Percentiles rank a stretch among this genome's conserved stretches.
Evolutionary conservation across 2,329 filamentous ascomycete genomes (phyloP).

Genomic region (Tolypocladium guangdongense): DNA sequence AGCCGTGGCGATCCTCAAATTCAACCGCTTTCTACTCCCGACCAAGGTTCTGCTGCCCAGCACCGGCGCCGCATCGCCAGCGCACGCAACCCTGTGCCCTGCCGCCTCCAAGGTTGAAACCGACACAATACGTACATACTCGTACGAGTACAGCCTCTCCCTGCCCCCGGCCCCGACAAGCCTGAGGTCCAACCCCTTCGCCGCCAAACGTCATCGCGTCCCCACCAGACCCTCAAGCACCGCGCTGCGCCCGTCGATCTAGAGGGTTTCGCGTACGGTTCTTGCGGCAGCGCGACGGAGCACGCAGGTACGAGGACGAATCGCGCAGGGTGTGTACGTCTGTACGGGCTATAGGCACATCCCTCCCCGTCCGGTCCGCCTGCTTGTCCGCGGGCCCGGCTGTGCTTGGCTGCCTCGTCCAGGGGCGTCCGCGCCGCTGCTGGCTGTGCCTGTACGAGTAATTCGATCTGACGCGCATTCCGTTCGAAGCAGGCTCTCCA

Average conservation of each 20-base stretch:
- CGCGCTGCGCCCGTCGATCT: not conserved
- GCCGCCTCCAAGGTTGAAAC: not conserved
- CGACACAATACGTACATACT: no score
- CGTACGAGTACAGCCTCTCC: not conserved
- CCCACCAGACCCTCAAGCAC: constrained; percentile 1
- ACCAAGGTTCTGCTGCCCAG: not conserved
- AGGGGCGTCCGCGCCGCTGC: not conserved
- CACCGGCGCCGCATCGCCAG: not conserved
- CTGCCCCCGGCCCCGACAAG: not conserved
- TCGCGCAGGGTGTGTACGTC: not conserved
- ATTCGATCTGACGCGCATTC: not conserved
- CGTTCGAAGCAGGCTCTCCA: not conserved
- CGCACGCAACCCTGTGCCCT: not conserved
- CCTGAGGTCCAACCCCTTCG: not conserved
- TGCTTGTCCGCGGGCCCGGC: not conserved
- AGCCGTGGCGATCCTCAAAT: not conserved
- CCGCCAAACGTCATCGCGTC: constrained; percentile 8
- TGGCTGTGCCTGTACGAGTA: not conserved
- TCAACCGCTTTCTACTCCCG: not conserved
- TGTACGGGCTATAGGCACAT: not conserved
- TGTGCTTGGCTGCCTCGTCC: not conserved
- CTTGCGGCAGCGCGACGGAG: not conserved
- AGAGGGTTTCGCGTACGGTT: not conserved
- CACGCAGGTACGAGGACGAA: not conserved
- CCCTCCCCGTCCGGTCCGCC: not conserved